phyloP scores from a whole-genome alignment of 1,284 basidiomycete species.

The Albatrellus sp. region DNA sequence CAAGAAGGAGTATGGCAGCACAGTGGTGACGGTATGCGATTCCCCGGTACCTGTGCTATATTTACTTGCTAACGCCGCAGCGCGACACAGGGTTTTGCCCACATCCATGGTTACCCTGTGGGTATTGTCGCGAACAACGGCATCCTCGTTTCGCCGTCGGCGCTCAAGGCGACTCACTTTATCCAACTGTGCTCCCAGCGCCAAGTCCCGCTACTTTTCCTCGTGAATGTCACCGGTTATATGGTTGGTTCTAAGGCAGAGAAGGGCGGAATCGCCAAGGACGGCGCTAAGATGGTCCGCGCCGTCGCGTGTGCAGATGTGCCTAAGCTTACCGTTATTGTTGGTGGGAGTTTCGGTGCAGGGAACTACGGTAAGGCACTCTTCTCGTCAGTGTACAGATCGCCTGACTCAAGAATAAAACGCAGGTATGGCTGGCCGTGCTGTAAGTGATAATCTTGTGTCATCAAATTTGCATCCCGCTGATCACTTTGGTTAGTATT shows the following conservation, averaged over 20 bases:
- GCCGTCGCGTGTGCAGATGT: constrained; percentile 92
- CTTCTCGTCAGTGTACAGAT: constrained; percentile 3
- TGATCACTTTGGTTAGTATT: constrained; percentile 42
- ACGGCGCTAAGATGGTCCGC: constrained; percentile 96
- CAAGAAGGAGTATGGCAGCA: constrained; percentile 89
- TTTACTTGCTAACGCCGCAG: neutral
- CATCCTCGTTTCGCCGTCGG: constrained; percentile 87
- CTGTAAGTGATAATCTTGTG: constrained; percentile 36
- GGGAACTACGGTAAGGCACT: constrained; percentile 75
- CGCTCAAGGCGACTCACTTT: constrained; percentile 89
- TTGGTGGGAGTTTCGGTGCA: constrained; percentile 93
- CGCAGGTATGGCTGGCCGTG: constrained; percentile 77
- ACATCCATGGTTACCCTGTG: constrained; percentile 80
- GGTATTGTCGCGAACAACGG: constrained; percentile 92
- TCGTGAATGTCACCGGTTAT: constrained; percentile 91
- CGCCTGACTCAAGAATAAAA: constrained; percentile 3
- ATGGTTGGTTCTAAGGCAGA: constrained; percentile 95
- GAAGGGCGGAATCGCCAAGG: constrained; percentile 91
- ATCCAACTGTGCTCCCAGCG: constrained; percentile 91
- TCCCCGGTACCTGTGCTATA: neutral
- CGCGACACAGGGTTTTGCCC: constrained; percentile 68
- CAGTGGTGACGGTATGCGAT: constrained; percentile 69
- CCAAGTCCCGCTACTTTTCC: constrained; percentile 80
- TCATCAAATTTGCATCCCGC: neutral
- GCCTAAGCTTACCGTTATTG: constrained; percentile 86